Percentiles rank a stretch among this genome's conserved stretches.
Evolutionary conservation across 176 grass and related monocot genomes (phyloP).

Genomic region (Triticum aestivum): IWGSC_CS_RefSeq_v2.1 NC_057802.1:527617342-527617841

Average conservation of each 20-base stretch:
- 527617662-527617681: background rate
- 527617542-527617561: background rate
- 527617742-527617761: background rate
- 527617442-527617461: background rate
- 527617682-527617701: background rate
- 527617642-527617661: background rate
- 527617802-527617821: conserved; percentile 91
- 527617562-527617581: background rate
- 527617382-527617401: too few species aligned
- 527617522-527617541: background rate
- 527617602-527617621: background rate
- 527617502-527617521: background rate
- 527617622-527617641: conserved; percentile 11
- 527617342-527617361: background rate
- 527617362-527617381: background rate
- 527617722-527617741: background rate
- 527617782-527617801: background rate
- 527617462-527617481: background rate
- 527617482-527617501: background rate
- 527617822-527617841: conserved; percentile 97
- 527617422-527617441: background rate
- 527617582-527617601: background rate
- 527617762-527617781: conserved; percentile 11
- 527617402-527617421: background rate
- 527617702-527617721: background rate